These are phyloP conservation scores for Calonectria fujianensis DNA, from an alignment of 2,329 filamentous ascomycete species.

Conservation along the genomic window DNA sequence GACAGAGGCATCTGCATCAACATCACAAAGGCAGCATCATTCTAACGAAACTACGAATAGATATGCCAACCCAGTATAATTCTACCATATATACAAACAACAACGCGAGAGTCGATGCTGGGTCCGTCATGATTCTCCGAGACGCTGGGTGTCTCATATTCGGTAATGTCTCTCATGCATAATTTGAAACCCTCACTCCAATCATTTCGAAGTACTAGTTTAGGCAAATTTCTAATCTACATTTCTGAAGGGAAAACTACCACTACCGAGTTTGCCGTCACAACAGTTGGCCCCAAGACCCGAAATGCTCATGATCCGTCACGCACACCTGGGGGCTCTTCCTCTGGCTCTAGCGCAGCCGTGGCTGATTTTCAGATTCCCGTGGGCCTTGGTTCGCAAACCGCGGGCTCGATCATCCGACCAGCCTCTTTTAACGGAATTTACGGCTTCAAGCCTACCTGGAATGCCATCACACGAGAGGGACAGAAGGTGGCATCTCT, in stretches of 20 bases:
- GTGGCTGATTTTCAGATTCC: slow-evolving; percentile 79
- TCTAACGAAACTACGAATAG: neutral
- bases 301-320: slow-evolving; percentile 78
- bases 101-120: neutral
- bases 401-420: slow-evolving; percentile 77
- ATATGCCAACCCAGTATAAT: slow-evolving; percentile 23
- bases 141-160: slow-evolving; percentile 23
- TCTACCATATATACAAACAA: slow-evolving; percentile 9
- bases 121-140: slow-evolving; percentile 9
- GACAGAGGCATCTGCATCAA: no score
- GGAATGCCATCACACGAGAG: slow-evolving; percentile 77
- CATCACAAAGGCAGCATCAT: no score
- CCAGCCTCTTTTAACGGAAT: slow-evolving; percentile 80
- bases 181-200: neutral
- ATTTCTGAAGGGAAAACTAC: slow-evolving; percentile 60
- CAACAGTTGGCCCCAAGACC: slow-evolving; percentile 69
- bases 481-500: slow-evolving; percentile 76
- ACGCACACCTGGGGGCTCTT: slow-evolving; percentile 74
- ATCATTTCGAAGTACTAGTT: neutral
- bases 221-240: neutral
- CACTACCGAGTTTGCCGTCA: slow-evolving; percentile 78
- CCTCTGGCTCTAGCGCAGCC: slow-evolving; percentile 79
- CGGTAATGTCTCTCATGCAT: neutral
- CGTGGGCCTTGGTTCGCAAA: slow-evolving; percentile 79
- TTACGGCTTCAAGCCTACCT: slow-evolving; percentile 80